Base-by-base conservation (phyloP, 331 rosid species). In the Telfairia occidentalis region DNA sequence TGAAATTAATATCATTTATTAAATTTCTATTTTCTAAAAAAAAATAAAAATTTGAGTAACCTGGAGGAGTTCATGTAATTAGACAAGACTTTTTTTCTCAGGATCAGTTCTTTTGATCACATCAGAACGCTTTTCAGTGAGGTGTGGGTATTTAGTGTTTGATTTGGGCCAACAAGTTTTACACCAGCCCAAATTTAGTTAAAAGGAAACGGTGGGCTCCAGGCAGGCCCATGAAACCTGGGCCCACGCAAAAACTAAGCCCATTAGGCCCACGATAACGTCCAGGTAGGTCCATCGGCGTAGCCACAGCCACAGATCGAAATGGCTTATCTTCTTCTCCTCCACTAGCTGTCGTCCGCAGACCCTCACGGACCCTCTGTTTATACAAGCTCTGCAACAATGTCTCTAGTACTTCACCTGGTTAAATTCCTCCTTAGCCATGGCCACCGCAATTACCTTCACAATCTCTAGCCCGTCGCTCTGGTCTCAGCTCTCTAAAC, bases 401-500 rank as follows among this genome's bases (percentile, higher is more conserved):
- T 81, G 84, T 37, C 65, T 1, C 9, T 21, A 34, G 9, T 65
- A 4, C 3, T 48, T 19, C n/a, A 63, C 34, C 69, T 37, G 72
- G 21, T 35, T 23, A 7, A 50, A 34, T 30, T 28, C 79, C 61
- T 18, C 18, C 71, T 7, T 32, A 29, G 45, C 64, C 19, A 89
- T 86, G 96, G 87, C 91, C 77, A 38, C 28, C 75, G 5, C 73
- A 23, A 50, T 78, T 69, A 29, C 85, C 12, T 55, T 85, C 34
- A n/a, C 86, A 16, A 61, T 85, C 66, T 80, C 77, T 84, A 84
- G 75, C 76, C 78, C 83, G 19, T 32, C 84, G 50, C 82, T 81
- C 73, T 24, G 24, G 11, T n/a, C 9, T 82, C 79, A 15, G 64
- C 77, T 65, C 61, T 15, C 77, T 7, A 71, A 46, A 43, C 83